phyloP scores from a whole-genome alignment of 768 basidiomycete genomes.

The Xerocomellus amylosporus region DNA sequence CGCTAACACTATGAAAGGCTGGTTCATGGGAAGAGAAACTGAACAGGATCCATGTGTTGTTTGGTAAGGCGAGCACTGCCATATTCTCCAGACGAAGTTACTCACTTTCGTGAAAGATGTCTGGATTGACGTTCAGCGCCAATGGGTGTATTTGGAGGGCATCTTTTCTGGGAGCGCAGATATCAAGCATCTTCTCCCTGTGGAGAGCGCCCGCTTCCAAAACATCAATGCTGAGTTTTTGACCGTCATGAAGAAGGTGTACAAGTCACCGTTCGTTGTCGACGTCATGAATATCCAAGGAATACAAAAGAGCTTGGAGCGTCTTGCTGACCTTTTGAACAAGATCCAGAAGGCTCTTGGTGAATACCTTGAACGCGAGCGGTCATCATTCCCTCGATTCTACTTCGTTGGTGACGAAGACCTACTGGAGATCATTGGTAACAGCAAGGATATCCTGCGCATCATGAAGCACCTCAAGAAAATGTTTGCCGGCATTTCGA shows the following conservation, averaged over 20 bases:
- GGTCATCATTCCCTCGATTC: constrained; percentile 97
- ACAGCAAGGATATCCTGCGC: constrained; percentile 96
- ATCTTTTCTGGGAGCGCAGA: constrained; percentile 99
- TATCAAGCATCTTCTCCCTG: constrained; percentile 97
- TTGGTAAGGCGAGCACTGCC: constrained; percentile 54
- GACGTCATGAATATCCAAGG: constrained; percentile 96
- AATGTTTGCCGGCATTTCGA: constrained; percentile 99
- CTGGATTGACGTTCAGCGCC: constrained; percentile 99
- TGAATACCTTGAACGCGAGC: constrained; percentile 97
- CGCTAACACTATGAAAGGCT: constrained; percentile 44
- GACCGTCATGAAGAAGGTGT: constrained; percentile 98
- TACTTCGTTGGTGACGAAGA: constrained; percentile 99
- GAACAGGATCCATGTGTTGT: constrained; percentile 93
- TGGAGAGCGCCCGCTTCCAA: constrained; percentile 96
- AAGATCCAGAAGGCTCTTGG: constrained; percentile 99
- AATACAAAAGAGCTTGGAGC: constrained; percentile 96
- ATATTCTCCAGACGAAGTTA: neutral
- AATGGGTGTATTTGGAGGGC: constrained; percentile 99
- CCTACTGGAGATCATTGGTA: constrained; percentile 96
- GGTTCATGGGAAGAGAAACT: constrained; percentile 96
- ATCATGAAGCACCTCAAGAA: constrained; percentile 99
- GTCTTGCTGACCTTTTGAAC: constrained; percentile 90
- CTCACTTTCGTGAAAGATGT: constrained; percentile 56
- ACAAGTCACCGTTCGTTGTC: constrained; percentile 96
- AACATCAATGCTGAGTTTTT: constrained; percentile 99